These are phyloP conservation scores for Durio zibethinus DNA, from an alignment of 345 rosid genomes.

Conservation along the genomic window DNA sequence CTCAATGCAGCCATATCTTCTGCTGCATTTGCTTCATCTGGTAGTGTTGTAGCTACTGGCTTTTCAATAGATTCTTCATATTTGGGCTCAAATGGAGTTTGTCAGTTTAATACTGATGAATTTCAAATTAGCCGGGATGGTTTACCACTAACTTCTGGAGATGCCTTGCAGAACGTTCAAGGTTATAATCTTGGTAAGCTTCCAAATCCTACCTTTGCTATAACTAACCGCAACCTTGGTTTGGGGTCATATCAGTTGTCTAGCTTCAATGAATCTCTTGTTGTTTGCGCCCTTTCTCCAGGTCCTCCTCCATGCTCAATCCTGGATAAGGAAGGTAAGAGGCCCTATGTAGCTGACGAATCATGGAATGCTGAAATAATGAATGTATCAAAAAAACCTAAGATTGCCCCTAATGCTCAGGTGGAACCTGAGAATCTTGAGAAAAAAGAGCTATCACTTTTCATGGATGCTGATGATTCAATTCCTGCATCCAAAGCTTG, in stretches of 20 bases:
- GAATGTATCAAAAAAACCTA: conserved; percentile 16
- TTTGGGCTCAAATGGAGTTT: conserved; percentile 15
- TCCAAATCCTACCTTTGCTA: conserved; percentile 8
- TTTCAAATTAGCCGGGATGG: background rate
- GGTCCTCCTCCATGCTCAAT: conserved; percentile 9
- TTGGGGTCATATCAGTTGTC: conserved; percentile 10
- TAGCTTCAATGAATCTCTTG: conserved; percentile 15
- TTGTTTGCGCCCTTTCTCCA: background rate
- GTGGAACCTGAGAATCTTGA: conserved; percentile 1
- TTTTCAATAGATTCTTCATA: conserved; percentile 11
- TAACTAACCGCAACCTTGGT: conserved; percentile 8
- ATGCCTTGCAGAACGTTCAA: conserved; percentile 8
- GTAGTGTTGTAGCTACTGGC: conserved; percentile 1
- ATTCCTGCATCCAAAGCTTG: background rate
- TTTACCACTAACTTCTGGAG: conserved; percentile 3
- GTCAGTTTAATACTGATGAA: conserved; percentile 17
- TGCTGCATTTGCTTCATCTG: conserved; percentile 10
- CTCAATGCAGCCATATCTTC: background rate
- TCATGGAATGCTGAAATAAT: background rate
- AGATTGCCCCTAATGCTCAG: background rate
- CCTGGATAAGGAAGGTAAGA: conserved; percentile 16
- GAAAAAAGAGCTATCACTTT: conserved; percentile 12
- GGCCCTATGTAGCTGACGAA: conserved; percentile 10
- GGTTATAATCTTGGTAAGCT: conserved; percentile 17
- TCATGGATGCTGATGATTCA: background rate